These are phyloP conservation scores for Amauroascus verrucosus DNA, from an alignment of 2,329 filamentous ascomycete genomes.

Conservation along the genomic window DNA sequence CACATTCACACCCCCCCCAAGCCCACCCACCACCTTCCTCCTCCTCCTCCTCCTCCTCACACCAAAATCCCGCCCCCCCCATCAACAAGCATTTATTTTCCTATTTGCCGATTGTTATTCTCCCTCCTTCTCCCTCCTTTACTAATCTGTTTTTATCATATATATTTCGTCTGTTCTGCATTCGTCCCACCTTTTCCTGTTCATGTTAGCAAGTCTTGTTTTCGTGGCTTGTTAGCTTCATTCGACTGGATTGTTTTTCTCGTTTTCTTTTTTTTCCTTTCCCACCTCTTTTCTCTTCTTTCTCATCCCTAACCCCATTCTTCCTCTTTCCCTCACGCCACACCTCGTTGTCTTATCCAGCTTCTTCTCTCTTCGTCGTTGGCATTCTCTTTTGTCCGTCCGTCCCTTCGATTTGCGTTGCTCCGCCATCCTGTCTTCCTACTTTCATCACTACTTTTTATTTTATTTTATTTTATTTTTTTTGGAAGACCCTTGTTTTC, in stretches of 20 bases:
- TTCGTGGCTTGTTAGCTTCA: constrained; percentile 10
- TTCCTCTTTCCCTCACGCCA: constrained; percentile 8
- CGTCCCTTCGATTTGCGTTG: neutral
- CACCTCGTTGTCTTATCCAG: neutral
- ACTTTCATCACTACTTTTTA: too few relatives aligned
- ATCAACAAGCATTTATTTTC: constrained; percentile 4
- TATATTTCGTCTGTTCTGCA: constrained; percentile 7
- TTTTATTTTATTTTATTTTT: constrained; percentile 12
- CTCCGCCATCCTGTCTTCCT: neutral
- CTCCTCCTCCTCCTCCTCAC: too few relatives aligned
- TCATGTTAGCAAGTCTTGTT: constrained; percentile 1
- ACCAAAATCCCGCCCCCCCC: too few relatives aligned
- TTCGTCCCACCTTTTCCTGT: neutral
- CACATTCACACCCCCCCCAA: neutral
- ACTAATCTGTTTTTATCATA: constrained; percentile 7
- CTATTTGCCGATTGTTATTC: neutral
- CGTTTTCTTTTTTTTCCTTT: constrained; percentile 16
- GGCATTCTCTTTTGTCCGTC: neutral
- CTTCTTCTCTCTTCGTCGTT: neutral
- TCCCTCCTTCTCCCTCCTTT: neutral
- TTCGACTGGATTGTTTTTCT: constrained; percentile 16
- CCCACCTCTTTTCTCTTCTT: constrained; percentile 19
- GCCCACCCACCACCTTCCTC: neutral
- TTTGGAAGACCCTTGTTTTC: neutral
- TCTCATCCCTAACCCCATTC: constrained; percentile 17